A percentile compares a stretch with the other conserved stretches of the same genome.
phyloP scores from a whole-genome alignment of 2,329 filamentous ascomycete genomes.

The Phyllosticta ampelicida region DNA sequence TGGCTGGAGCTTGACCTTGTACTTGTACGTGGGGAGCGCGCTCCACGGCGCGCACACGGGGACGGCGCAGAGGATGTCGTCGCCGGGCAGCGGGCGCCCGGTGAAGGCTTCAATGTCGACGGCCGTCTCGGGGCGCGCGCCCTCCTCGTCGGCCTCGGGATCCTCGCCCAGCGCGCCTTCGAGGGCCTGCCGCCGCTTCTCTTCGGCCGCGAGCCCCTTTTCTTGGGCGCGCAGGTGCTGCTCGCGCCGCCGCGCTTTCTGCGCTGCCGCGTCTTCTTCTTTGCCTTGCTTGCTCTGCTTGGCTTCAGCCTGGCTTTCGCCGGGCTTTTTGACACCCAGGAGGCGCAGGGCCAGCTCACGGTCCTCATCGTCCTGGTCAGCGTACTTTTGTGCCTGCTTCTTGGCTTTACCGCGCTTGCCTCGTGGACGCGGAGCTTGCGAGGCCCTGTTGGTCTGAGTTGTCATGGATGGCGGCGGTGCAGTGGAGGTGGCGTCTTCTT shows the following conservation, averaged over 20 bases:
- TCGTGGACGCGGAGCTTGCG: constrained; percentile 35
- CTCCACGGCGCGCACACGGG: constrained; percentile 54
- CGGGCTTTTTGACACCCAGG: constrained; percentile 64
- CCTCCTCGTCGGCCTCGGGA: constrained; percentile 47
- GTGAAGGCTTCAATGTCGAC: constrained; percentile 60
- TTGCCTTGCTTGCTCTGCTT: constrained; percentile 52
- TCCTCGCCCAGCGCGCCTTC: constrained; percentile 16
- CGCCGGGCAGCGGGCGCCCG: constrained; percentile 65
- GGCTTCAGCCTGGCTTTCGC: constrained; percentile 54
- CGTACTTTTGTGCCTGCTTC: constrained; percentile 83
- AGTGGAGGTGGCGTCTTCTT: constrained; percentile 23
- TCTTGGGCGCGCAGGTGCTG: constrained; percentile 71
- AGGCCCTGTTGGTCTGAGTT: constrained; percentile 11
- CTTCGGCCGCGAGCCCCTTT: constrained; percentile 67
- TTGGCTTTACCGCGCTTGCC: constrained; percentile 76
- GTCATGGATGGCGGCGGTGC: constrained; percentile 15
- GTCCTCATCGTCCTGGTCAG: constrained; percentile 89
- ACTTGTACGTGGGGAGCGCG: constrained; percentile 64
- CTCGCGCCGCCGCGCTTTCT: constrained; percentile 62
- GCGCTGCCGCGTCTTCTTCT: constrained; percentile 61
- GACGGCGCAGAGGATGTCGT: constrained; percentile 63
- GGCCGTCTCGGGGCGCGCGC: constrained; percentile 41
- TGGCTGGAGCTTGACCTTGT: constrained; percentile 90
- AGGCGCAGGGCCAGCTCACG: constrained; percentile 70
- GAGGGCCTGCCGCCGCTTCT: constrained; percentile 42